Evolutionary conservation across 2,329 filamentous ascomycete genomes (phyloP), one percentile per base, ranked within the genome.

Genomic region (Botrytis fabae): DNA sequence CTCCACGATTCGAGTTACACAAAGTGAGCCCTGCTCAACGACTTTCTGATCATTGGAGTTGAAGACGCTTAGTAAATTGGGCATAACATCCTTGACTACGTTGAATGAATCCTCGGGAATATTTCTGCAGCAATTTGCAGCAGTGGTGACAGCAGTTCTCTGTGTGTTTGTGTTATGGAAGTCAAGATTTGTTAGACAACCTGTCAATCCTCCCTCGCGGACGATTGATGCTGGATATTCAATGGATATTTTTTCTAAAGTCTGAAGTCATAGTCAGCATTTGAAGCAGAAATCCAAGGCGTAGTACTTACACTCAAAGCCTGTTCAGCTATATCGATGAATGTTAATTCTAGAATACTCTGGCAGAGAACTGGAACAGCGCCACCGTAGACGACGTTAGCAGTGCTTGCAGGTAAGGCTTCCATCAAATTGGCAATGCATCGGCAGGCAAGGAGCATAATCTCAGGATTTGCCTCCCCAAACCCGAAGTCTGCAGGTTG

Each of bases 371-470:
- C 91, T 3, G 96, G 95, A 8, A 99, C 96, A 48, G 96, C 96
- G 68, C 94, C 94, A n/a, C 95, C 95, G 81, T 98, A 98, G 6
- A 98, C 96, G 22, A 99, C 94, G 81, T 97, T 98, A 20, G 94
- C 93, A 66, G 96, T 96, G 73, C 95, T 95, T 48, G 94, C 91
- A 32, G 96, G 95, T 44, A 99, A 85, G 40, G 95, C 97, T 82
- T 99, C 96, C 96, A 99, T 99, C 72, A 99, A 83, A 81, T 99
- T 98, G 74, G 96, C 96, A 78, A 99, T 88, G 82, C 94, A 98
- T 74, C 97, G 92, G 81, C 96, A 99, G 32, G 96, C 95, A 74
- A 98, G 87, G 20, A 99, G 90, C 95, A 98, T 98, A 75, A 98
- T 93, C 82, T 99, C 96, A 0, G 95, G 93, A 78, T 97, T 98